Evolutionary conservation across 208 protist species (phyloP), one percentile per base, ranked within the genome.

Genomic region (Leishmania major): DNA sequence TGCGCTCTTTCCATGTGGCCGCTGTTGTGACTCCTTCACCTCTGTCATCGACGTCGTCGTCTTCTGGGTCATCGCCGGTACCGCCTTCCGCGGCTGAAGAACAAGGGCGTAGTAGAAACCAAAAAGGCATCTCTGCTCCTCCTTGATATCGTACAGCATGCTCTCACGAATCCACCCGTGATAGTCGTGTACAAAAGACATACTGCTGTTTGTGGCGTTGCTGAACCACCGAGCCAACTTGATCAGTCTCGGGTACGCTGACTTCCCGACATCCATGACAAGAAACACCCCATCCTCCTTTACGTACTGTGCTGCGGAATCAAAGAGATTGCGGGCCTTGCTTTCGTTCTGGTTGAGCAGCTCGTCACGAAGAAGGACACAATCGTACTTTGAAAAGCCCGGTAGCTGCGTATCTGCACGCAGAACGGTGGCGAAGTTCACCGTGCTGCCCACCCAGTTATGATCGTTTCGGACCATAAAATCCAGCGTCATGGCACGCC

Each of bases 391-490:
- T 4, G 60, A 53, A 70, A 95, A 95, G 69, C 79, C 81, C 1
- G 86, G 87, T 37, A 85, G 45, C 64, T 88, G 81, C 51, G 77
- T 87, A 60, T 90, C 88, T 19, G 80, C 81, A 51, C 82, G 59
- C n/a, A 94, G 84, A 17, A 95, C 84, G 0, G 90, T 81, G 35
- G 84, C 90, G 80, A 97, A 97, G 66, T 87, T 95, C 62, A 97
- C 90, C 37, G 88, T 86, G 55, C 94, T 97, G 19, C 91, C 94
- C 7, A 95, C 92, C 92, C 94, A 97, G 75, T 95, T 90, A 71
- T 95, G 87, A 79, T 97, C 94, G 82, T 97, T 94, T 43, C 88
- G 87, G 10, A 92, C 78, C 92, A 96, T 96, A 83, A 93, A 96
- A 55, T 95, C 92, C 45, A 97, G 85, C 59, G 94, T 97, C 94